Base-by-base conservation (phyloP, 495 filamentous ascomycete genomes). In the Penicillium flavigenum region DNA sequence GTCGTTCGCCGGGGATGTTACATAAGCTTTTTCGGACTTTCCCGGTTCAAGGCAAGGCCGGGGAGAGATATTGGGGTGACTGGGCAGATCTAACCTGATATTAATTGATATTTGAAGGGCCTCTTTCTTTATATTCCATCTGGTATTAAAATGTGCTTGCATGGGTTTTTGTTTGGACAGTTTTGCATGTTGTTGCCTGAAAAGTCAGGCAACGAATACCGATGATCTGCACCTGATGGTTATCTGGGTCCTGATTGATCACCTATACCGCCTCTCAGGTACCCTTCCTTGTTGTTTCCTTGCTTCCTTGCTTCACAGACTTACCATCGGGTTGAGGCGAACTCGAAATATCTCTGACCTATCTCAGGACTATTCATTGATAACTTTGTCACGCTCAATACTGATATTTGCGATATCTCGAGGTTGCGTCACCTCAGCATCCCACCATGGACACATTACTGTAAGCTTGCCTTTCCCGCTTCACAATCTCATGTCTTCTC, bases 401-500 rank as follows among this genome's bases (percentile, higher is more conserved):
- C 16, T 22, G n/a, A 32, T 29, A 29, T 9, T 8, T 34, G 43
- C 16, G 20, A 39, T 27, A 34, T 29, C 19, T 48, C 29, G 12
- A 48, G 16, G 29, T 39, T 55, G 14, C 53, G 43, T 39, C 53
- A 55, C 48, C 48, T 32, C 38, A 14, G 16, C 32, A 48, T 51
- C 58, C 51, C 67, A 64, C 47, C 47, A 92, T 93, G 89, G 88
- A 93, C 70, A 93, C 88, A 17, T 74, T 92, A 69, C 77, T 91
- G 89, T 92, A 82, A 80, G 89, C 50, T 57, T 38, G 39, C 57
- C 57, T 17, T 27, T 31, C 32, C 27, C 46, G n/a, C 26, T 8
- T 19, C 19, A 17, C 6, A 20, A 26, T 5, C 9, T 19, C 47
- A 36, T 39, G 11, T 24, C 12, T 8, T 56, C 24, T 34, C 38